Percentiles rank a stretch among this genome's conserved stretches.
Evolutionary conservation across 768 basidiomycete genomes (phyloP).

Genomic region (Candolleomyces eurysporus): DNA sequence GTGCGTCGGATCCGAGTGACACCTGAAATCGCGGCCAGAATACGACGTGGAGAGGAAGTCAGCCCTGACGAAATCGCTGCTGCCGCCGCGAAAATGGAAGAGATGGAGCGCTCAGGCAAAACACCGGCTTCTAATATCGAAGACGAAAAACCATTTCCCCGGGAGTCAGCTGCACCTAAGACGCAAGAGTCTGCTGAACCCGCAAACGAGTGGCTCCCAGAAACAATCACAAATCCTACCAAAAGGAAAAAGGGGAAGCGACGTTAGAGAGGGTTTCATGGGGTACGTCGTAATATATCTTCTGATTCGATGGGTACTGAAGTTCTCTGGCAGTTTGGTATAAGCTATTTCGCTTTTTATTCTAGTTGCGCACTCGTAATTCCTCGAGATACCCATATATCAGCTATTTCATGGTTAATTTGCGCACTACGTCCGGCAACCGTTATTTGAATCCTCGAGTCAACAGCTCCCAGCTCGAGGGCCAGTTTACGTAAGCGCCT

Average conservation of each 20-base stretch:
- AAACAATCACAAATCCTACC: conserved; percentile 41
- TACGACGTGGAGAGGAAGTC: conserved; percentile 51
- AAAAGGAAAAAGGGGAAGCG: conserved; percentile 40
- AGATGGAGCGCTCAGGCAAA: conserved; percentile 20
- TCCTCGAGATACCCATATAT: no score
- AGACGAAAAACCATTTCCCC: conserved; percentile 9
- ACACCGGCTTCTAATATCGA: conserved; percentile 2
- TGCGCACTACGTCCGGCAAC: no score
- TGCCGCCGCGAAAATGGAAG: conserved; percentile 42
- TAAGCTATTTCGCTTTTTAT: not conserved
- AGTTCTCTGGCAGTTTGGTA: not conserved
- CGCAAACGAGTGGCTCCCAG: conserved; percentile 52
- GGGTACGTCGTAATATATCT: not conserved
- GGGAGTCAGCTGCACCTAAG: conserved; percentile 21
- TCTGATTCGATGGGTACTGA: not conserved
- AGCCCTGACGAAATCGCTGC: conserved; percentile 51
- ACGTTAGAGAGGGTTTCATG: conserved; percentile 17
- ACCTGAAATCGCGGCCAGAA: conserved; percentile 53
- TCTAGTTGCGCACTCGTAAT: no score
- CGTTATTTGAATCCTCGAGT: no score
- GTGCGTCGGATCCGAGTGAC: conserved; percentile 50
- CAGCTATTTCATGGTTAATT: no score
- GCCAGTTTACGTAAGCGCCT: no score
- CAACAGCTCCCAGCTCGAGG: no score
- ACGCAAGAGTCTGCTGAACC: conserved; percentile 20